Conservation (phyloP, 345 rosid species). For the Gynandropsis gynandra region DNA sequence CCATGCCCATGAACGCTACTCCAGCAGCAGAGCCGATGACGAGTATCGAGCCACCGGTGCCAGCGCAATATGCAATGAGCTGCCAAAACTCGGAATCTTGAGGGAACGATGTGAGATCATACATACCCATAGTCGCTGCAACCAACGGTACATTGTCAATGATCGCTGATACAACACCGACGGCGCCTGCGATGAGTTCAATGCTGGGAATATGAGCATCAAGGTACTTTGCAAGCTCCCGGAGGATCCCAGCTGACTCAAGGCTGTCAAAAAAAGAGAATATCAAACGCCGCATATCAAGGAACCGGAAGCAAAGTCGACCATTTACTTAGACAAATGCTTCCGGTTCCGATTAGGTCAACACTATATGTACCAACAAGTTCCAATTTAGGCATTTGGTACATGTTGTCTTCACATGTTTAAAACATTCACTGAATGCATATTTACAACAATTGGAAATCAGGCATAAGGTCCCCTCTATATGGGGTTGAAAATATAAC, state of each 20-base stretch:
- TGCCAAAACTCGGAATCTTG: conserved; percentile 93
- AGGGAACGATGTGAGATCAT: conserved; percentile 74
- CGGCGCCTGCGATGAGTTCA: conserved; percentile 73
- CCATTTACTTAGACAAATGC: too few relatives aligned
- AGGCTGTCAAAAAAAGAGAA: conserved; percentile 39
- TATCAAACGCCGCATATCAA: too few relatives aligned
- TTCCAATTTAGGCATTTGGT: background rate
- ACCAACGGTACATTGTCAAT: conserved; percentile 90
- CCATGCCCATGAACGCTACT: conserved; percentile 99
- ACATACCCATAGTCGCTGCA: conserved; percentile 98
- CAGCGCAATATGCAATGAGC: conserved; percentile 85
- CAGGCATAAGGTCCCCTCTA: too few relatives aligned
- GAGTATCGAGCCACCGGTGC: conserved; percentile 95
- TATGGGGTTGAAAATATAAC: background rate
- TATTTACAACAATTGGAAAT: background rate
- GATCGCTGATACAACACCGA: conserved; percentile 81
- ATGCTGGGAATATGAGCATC: conserved; percentile 68
- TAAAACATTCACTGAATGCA: too few relatives aligned
- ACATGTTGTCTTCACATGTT: too few relatives aligned
- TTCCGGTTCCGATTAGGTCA: too few relatives aligned
- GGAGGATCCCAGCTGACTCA: conserved; percentile 89
- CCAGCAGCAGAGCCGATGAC: conserved; percentile 95
- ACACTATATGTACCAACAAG: conserved; percentile 3
- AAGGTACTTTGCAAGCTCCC: conserved; percentile 86
- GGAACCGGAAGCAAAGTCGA: background rate